Conservation (phyloP, 2,329 filamentous ascomycete species). For the Monosporascus cannonballus region DNA sequence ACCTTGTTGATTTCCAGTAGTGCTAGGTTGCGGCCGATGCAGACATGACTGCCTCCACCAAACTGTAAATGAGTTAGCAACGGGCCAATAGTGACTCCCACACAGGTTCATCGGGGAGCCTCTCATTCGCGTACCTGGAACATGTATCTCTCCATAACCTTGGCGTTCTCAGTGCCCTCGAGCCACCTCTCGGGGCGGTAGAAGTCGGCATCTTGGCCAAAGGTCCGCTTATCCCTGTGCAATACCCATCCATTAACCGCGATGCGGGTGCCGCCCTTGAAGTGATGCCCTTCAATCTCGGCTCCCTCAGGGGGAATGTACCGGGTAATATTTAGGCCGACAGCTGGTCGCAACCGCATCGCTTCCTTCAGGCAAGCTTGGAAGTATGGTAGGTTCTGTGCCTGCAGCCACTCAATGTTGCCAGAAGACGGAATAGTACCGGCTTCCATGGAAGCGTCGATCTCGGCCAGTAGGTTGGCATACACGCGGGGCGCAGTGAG, state of each 20-base stretch:
- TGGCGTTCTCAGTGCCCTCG: conserved; percentile 35
- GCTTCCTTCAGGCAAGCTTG: conserved; percentile 52
- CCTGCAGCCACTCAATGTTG: conserved; percentile 42
- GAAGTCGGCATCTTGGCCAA: conserved; percentile 44
- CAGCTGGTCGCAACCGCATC: conserved; percentile 49
- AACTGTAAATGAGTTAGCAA: conserved; percentile 31
- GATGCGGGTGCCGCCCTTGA: conserved; percentile 46
- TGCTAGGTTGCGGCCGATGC: conserved; percentile 49
- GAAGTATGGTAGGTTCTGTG: conserved; percentile 45
- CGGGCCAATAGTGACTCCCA: neutral
- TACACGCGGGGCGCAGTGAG: conserved; percentile 39
- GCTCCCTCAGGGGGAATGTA: conserved; percentile 44
- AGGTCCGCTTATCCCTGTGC: conserved; percentile 40
- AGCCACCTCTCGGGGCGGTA: conserved; percentile 52
- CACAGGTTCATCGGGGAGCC: too few species aligned
- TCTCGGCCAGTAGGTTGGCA: conserved; percentile 33
- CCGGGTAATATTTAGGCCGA: conserved; percentile 49
- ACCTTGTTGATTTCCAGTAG: conserved; percentile 56
- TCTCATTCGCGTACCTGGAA: conserved; percentile 36
- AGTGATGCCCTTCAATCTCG: conserved; percentile 42
- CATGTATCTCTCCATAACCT: conserved; percentile 48
- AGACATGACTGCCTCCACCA: conserved; percentile 47
- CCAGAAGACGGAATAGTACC: conserved; percentile 30
- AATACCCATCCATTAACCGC: conserved; percentile 51
- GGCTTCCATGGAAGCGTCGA: conserved; percentile 33